Evolutionary conservation across 2,329 filamentous ascomycete species (phyloP).

Genomic region (Aspergillus sp.): DNA sequence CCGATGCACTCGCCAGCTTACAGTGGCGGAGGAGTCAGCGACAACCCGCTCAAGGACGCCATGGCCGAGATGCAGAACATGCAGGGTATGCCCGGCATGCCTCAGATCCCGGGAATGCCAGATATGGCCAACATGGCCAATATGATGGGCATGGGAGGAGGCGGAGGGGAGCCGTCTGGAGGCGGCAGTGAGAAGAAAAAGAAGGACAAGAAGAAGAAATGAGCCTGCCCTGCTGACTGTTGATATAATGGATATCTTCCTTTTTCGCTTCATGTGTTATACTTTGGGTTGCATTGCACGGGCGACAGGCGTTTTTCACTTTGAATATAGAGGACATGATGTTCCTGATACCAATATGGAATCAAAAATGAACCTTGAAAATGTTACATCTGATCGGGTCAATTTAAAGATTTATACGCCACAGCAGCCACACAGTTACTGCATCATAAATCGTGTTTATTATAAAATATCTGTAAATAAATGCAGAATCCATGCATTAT

Average conservation of each 20-base stretch:
- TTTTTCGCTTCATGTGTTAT: slow-evolving; percentile 12
- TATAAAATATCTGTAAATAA: too few species aligned
- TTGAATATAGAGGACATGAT: slow-evolving; percentile 11
- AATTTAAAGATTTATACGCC: background rate
- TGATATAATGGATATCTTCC: background rate
- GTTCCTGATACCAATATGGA: slow-evolving; percentile 16
- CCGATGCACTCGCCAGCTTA: slow-evolving; percentile 85
- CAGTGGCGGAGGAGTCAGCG: slow-evolving; percentile 86
- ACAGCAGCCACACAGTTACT: background rate
- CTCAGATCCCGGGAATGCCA: slow-evolving; percentile 42
- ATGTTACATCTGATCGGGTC: background rate
- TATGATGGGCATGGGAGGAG: too few species aligned
- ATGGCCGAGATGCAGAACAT: slow-evolving; percentile 80
- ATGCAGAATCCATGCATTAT: too few species aligned
- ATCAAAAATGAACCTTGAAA: slow-evolving; percentile 1
- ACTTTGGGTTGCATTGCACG: slow-evolving; percentile 32
- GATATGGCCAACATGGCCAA: slow-evolving; percentile 46
- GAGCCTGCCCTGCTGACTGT: slow-evolving; percentile 24
- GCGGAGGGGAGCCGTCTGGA: slow-evolving; percentile 28
- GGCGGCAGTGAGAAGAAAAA: slow-evolving; percentile 37
- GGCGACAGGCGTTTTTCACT: slow-evolving; percentile 31
- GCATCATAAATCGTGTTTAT: background rate
- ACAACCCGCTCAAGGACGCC: slow-evolving; percentile 94
- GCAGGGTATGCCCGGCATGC: slow-evolving; percentile 39
- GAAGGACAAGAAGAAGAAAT: slow-evolving; percentile 48